Percentiles rank a stretch among this genome's conserved stretches.
phyloP scores from a whole-genome alignment of 2,329 filamentous ascomycete species.

The Colletotrichum somersetense region DNA sequence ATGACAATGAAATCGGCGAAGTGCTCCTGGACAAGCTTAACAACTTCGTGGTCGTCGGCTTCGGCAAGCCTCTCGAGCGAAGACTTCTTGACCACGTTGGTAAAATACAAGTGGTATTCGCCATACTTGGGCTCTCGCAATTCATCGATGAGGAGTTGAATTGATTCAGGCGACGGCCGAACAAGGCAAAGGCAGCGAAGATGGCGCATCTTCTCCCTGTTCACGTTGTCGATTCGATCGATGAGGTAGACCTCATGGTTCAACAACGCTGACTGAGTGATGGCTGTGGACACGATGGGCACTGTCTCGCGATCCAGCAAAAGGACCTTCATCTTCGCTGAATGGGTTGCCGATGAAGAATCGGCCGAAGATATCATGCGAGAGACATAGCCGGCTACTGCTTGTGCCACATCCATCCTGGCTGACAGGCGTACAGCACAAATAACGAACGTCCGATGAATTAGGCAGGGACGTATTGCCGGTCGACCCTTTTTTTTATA shows the following conservation, averaged over 20 bases:
- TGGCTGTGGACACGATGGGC: constrained; percentile 92
- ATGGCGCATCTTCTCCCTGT: constrained; percentile 97
- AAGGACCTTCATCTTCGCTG: constrained; percentile 98
- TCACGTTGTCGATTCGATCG: constrained; percentile 90
- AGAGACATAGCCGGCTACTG: constrained; percentile 93
- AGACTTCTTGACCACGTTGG: constrained; percentile 97
- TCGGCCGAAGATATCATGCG: constrained; percentile 94
- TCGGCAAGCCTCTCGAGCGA: constrained; percentile 93
- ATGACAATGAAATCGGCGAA: constrained; percentile 97
- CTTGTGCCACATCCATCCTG: constrained; percentile 92
- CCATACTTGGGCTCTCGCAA: constrained; percentile 96
- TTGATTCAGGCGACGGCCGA: constrained; percentile 90
- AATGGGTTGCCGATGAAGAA: constrained; percentile 72
- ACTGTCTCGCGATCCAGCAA: constrained; percentile 95
- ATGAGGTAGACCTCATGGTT: constrained; percentile 99
- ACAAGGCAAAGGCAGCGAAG: constrained; percentile 93
- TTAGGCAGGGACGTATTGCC: background rate
- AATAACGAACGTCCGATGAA: background rate
- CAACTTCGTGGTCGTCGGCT: constrained; percentile 97
- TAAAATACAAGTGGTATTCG: constrained; percentile 97
- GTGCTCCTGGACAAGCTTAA: constrained; percentile 93
- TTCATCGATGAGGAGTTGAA: constrained; percentile 95
- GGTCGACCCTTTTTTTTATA: too few species aligned
- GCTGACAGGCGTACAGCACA: constrained; percentile 43
- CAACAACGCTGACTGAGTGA: constrained; percentile 93